Evolutionary conservation across 2,329 filamentous ascomycete species (phyloP), one percentile per base, ranked within the genome.

Genomic region (Periconia sp.): DNA sequence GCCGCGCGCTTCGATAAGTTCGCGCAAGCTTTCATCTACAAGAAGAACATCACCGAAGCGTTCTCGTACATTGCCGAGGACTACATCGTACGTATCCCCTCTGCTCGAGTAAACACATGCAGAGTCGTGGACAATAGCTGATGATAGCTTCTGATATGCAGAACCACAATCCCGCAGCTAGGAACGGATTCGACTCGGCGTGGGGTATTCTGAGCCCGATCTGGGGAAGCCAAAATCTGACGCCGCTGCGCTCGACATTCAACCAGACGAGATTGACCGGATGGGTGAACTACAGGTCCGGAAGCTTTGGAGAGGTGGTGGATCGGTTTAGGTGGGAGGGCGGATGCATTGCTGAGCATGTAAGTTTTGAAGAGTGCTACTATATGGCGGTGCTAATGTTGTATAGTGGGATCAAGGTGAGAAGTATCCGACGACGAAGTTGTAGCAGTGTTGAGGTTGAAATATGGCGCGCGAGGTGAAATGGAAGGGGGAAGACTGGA

Each of bases 271-370:
- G 28, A 10, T 46, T 48, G 1, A 53, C 57, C 36, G 52, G 62
- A 17, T 65, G 61, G 60, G 32, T 66, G 42, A 58, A 65, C 13
- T 65, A 66, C 21, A 32, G 41, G 11, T 51, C 39, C 13, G 41
- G 30, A 2, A 28, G 39, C 6, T 63, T 62, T 50, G 59, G 60
- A 3, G 48, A 50, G 23, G 39, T 65, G 5, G 56, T 66, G 11
- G 63, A 65, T 49, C 48, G 61, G 13, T 66, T 52, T 46, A 36
- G 63, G 9, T 65, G 61, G 63, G 63, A 64, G 43, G 54, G 43
- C 12, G 61, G 59, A 7, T 66, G 63, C 30, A 65, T 66, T 35
- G 62, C 46, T 49, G 63, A 65, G 39, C 62, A 66, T 50, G 61
- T 59, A 44, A 58, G 61, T 63, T 7, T 41, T 34, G 17, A 6